These are phyloP conservation scores for Irpex sp. DNA, from an alignment of 1,284 basidiomycete genomes.

Conservation along the genomic window DNA sequence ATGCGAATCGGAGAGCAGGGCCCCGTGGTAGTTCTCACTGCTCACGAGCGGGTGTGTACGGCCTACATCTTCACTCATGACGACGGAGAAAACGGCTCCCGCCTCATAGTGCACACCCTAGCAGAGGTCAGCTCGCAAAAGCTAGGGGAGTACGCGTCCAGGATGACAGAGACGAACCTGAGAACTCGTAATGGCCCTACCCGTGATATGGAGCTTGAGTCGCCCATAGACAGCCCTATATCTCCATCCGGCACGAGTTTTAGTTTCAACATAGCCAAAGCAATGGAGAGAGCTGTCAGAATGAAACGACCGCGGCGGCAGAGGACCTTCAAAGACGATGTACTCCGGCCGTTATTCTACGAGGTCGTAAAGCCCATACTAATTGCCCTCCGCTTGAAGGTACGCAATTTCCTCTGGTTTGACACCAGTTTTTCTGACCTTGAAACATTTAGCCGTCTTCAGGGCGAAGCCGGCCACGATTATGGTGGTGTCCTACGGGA, in stretches of 20 bases:
- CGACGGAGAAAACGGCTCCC: neutral
- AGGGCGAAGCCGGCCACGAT: neutral
- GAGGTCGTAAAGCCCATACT: neutral
- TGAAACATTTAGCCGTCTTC: neutral
- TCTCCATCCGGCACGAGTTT: neutral
- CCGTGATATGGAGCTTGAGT: neutral
- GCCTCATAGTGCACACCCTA: neutral
- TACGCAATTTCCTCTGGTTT: neutral
- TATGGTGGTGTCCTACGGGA: neutral
- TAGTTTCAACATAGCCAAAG: neutral
- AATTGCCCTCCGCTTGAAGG: neutral
- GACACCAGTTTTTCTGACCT: neutral
- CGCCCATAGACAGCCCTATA: neutral
- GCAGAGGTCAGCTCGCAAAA: conserved; percentile 1
- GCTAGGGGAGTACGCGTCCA: neutral
- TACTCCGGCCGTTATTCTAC: neutral
- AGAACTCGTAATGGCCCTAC: neutral
- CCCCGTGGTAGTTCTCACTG: neutral
- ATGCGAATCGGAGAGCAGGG: neutral
- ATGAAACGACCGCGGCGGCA: neutral
- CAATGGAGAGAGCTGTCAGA: neutral
- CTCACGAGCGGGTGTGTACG: neutral
- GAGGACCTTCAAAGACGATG: neutral
- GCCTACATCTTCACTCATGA: neutral
- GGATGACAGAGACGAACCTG: neutral